Evolutionary conservation across 1,139 yeast species (phyloP), one percentile per base, ranked within the genome.

Genomic region (Hemisphaericaspora xylanilytica): DNA sequence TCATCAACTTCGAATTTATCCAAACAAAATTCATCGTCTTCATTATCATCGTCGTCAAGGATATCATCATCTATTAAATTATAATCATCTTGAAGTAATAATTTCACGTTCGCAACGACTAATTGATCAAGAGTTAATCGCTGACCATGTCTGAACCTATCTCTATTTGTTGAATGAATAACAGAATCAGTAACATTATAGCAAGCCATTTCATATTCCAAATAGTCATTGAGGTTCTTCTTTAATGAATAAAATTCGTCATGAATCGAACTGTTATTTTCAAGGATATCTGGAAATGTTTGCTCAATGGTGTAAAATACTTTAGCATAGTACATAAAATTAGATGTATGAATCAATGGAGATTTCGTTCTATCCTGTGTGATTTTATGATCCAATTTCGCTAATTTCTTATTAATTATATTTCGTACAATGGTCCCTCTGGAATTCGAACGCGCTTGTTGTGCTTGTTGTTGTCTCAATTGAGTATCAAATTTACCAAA

Each of bases 271-370:
- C 39, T 35, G 30, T 58, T 54, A 1, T 42, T 14, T 2, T 37
- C 35, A 22, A 68, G 49, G 1, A 56, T 49, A 12, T 53, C 53
- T 5, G 34, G 35, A 41, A 67, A 68, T 3, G 50, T 44, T 0
- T 43, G 30, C 21, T 62, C 65, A 9, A 69, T 52, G 1, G 70
- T 59, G 41, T 59, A 57, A 46, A 56, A 68, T 15, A 68, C 51
- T 36, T 67, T 66, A 16, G 73, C 65, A 44, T 59, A 64, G 39
- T 59, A 57, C 6, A 70, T 56, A 37, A 61, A 58, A 29, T 48
- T 46, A 4, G 70, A 57, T 1, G 73, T 59, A 43, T 60, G 65
- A 11, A 39, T 33, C 8, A 49, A 43, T 1, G 53, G 51, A 14
- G 42, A 39, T 34, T 33, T 47, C 40, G 6, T 50, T 42, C 14